Percentiles rank a stretch among this genome's conserved stretches.
Conservation (phyloP, 495 filamentous ascomycete species). For the Trichoderma virens region DNA sequence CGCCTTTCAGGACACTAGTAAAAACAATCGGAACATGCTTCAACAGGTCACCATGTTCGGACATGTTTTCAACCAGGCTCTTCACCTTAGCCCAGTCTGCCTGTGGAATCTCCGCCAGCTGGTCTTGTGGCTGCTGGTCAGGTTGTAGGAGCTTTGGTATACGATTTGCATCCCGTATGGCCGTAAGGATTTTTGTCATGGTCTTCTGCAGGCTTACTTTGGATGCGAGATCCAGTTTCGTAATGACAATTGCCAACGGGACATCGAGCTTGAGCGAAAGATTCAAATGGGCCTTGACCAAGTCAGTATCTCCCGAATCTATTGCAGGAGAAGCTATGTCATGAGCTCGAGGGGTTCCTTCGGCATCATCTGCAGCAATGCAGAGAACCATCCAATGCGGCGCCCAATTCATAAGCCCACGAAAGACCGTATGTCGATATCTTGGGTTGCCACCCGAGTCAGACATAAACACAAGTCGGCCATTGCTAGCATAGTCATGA, state of each 20-base stretch:
- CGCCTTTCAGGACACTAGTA: slow-evolving; percentile 79
- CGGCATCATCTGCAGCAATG: slow-evolving; percentile 71
- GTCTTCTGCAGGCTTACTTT: slow-evolving; percentile 58
- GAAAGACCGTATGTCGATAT: slow-evolving; percentile 77
- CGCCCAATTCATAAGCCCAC: slow-evolving; percentile 89
- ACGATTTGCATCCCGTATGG: slow-evolving; percentile 65
- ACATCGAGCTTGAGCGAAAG: slow-evolving; percentile 73
- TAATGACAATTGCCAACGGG: slow-evolving; percentile 73
- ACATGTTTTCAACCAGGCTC: slow-evolving; percentile 39
- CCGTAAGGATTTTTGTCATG: slow-evolving; percentile 65
- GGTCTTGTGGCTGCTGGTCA: slow-evolving; percentile 24
- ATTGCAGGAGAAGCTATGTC: slow-evolving; percentile 30
- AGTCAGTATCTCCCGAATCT: slow-evolving; percentile 48
- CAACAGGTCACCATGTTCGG: slow-evolving; percentile 36
- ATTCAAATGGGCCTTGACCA: slow-evolving; percentile 74
- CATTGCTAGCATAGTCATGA: slow-evolving; percentile 62
- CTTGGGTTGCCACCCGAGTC: slow-evolving; percentile 87
- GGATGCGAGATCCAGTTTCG: slow-evolving; percentile 83
- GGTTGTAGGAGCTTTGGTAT: slow-evolving; percentile 62
- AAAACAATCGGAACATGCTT: slow-evolving; percentile 75
- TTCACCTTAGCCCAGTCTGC: slow-evolving; percentile 45
- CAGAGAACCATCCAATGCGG: slow-evolving; percentile 90
- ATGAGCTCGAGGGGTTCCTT: slow-evolving; percentile 22
- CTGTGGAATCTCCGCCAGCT: slow-evolving; percentile 28
- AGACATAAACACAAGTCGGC: slow-evolving; percentile 75